phyloP scores from a whole-genome alignment of 192 early-diverging fungal genomes.

The Backusella sp. region DNA sequence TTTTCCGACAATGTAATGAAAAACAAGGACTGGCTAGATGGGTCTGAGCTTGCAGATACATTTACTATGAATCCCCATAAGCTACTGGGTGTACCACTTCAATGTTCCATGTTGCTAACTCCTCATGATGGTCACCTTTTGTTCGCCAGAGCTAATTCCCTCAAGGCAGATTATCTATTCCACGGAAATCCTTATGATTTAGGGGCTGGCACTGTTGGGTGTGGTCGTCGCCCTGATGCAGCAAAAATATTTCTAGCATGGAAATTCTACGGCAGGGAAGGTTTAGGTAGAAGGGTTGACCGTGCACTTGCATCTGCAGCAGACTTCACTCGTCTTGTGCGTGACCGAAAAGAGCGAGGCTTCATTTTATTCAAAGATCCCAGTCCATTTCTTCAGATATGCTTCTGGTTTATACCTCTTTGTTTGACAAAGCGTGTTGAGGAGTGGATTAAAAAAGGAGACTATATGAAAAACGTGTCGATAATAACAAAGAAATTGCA shows the following conservation, averaged over 20 bases:
- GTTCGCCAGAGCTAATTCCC: conserved; percentile 61
- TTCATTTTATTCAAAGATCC: conserved; percentile 47
- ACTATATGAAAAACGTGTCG: conserved; percentile 40
- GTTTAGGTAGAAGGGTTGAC: conserved; percentile 56
- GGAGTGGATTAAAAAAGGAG: conserved; percentile 27
- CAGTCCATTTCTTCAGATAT: conserved; percentile 52
- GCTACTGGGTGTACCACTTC: conserved; percentile 73
- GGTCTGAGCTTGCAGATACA: conserved; percentile 58
- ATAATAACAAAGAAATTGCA: conserved; percentile 46
- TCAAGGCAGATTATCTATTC: conserved; percentile 70
- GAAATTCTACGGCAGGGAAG: conserved; percentile 68
- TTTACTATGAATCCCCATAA: conserved; percentile 83
- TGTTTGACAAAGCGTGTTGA: neutral
- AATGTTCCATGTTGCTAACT: conserved; percentile 74
- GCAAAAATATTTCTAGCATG: conserved; percentile 79
- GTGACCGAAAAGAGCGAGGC: conserved; percentile 26
- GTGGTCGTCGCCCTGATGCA: conserved; percentile 77
- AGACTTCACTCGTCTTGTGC: conserved; percentile 40
- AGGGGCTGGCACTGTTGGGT: conserved; percentile 77
- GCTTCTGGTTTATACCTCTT: conserved; percentile 75
- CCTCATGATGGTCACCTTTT: conserved; percentile 34
- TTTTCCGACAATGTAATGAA: conserved; percentile 51
- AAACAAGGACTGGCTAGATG: conserved; percentile 43
- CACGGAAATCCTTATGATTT: conserved; percentile 65
- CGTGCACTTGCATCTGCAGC: conserved; percentile 55